Conservation (phyloP, 495 filamentous ascomycete genomes). For the Terfezia claveryi region DNA sequence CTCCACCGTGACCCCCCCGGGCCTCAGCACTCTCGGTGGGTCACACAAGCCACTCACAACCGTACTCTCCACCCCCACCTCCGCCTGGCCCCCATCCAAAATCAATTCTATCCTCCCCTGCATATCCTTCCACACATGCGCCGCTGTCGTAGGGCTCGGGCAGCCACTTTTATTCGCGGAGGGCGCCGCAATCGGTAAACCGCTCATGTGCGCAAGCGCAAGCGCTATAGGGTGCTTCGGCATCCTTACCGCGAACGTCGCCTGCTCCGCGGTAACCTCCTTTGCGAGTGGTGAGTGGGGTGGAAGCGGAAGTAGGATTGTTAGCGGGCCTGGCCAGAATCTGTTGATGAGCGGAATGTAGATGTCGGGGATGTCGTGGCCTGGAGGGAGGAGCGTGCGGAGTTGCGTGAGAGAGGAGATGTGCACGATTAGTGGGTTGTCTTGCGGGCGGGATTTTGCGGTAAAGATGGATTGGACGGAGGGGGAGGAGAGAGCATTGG, state of each 20-base stretch:
- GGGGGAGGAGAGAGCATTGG: slow-evolving; percentile 63
- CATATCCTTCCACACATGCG: slow-evolving; percentile 73
- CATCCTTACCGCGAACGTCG: slow-evolving; percentile 79
- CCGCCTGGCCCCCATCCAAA: slow-evolving; percentile 67
- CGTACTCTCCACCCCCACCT: slow-evolving; percentile 85
- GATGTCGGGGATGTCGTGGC: slow-evolving; percentile 42
- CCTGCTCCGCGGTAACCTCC: slow-evolving; percentile 65
- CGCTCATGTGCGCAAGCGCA: slow-evolving; percentile 54
- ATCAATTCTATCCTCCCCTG: slow-evolving; percentile 67
- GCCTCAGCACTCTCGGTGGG: slow-evolving; percentile 64
- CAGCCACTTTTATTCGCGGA: slow-evolving; percentile 86
- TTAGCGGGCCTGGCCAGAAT: slow-evolving; percentile 93
- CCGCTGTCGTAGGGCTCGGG: slow-evolving; percentile 71
- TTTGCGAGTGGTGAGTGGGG: slow-evolving; percentile 44
- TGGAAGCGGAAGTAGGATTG: slow-evolving; percentile 69
- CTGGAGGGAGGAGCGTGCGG: slow-evolving; percentile 30
- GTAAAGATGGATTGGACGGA: slow-evolving; percentile 84
- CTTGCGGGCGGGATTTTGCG: slow-evolving; percentile 70
- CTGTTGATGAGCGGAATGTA: slow-evolving; percentile 57
- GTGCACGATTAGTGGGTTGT: slow-evolving; percentile 93
- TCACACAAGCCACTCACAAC: slow-evolving; percentile 73
- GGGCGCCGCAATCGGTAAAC: slow-evolving; percentile 70
- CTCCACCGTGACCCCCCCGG: slow-evolving; percentile 80
- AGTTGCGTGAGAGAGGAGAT: slow-evolving; percentile 66
- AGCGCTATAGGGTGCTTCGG: slow-evolving; percentile 66